Conservation (phyloP, 2,329 filamentous ascomycete genomes). For the Chaetomiaceae sp. region DNA sequence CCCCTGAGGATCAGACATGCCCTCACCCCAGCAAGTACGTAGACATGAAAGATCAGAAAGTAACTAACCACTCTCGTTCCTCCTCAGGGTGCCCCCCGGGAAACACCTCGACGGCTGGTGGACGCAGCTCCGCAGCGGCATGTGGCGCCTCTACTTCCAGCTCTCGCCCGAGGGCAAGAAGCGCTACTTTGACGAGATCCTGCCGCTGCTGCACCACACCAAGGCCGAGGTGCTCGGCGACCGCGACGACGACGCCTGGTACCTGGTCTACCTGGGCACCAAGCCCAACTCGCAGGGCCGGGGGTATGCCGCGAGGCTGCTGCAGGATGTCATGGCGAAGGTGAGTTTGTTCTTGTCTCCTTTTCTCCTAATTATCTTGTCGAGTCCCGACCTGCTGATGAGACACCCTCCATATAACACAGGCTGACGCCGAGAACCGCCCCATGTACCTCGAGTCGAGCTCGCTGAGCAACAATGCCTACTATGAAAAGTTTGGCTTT, state of each 20-base stretch:
- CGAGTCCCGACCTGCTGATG: neutral
- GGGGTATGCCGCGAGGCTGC: slow-evolving; percentile 67
- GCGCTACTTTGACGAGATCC: slow-evolving; percentile 73
- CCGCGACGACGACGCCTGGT: slow-evolving; percentile 66
- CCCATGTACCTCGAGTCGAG: slow-evolving; percentile 78
- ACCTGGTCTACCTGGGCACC: slow-evolving; percentile 79
- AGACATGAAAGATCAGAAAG: too few species aligned
- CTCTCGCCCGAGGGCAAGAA: slow-evolving; percentile 66
- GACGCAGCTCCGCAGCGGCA: slow-evolving; percentile 67
- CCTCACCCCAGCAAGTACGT: too few species aligned
- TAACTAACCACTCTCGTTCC: neutral
- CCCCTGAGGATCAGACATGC: neutral
- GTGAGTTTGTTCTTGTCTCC: slow-evolving; percentile 37
- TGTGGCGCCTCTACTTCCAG: slow-evolving; percentile 73
- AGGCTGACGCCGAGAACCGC: slow-evolving; percentile 65
- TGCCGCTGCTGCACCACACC: slow-evolving; percentile 68
- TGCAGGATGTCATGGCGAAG: slow-evolving; percentile 63
- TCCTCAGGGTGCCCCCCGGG: slow-evolving; percentile 66
- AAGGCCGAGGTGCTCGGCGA: slow-evolving; percentile 66
- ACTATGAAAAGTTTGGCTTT: slow-evolving; percentile 76
- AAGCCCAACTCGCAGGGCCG: slow-evolving; percentile 65
- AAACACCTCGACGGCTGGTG: slow-evolving; percentile 68
- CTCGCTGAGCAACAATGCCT: slow-evolving; percentile 60
- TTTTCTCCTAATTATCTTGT: neutral
- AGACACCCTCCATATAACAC: neutral